Evolutionary conservation across 768 basidiomycete species (phyloP).

Genomic region (Pisolithus albus): DNA sequence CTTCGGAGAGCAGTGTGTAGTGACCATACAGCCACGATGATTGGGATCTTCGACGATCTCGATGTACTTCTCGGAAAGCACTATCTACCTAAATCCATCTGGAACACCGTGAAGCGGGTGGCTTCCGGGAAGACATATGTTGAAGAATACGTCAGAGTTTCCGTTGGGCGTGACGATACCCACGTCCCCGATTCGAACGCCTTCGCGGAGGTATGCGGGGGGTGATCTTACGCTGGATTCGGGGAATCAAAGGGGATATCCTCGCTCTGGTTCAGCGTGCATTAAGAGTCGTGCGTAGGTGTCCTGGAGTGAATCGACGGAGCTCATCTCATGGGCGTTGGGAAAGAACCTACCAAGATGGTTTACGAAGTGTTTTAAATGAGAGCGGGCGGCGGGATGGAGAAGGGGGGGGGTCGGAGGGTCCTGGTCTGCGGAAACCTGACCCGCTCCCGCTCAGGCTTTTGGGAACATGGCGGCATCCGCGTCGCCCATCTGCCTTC

Average conservation of each 20-base stretch:
- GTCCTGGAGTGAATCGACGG: not conserved
- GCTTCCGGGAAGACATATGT: constrained; percentile 21
- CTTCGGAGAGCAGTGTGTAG: not conserved
- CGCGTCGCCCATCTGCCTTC: too few relatives aligned
- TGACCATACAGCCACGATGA: not conserved
- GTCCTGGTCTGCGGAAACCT: too few relatives aligned
- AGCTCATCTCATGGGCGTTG: too few relatives aligned
- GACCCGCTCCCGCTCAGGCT: too few relatives aligned
- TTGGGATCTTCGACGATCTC: not conserved
- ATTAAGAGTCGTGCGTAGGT: constrained; percentile 12
- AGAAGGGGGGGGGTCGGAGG: too few relatives aligned
- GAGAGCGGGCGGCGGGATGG: too few relatives aligned
- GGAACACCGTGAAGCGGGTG: constrained; percentile 26
- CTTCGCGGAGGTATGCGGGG: constrained; percentile 14
- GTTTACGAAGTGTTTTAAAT: too few relatives aligned
- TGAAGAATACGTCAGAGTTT: constrained; percentile 27
- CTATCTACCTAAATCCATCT: constrained; percentile 15
- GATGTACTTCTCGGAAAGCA: not conserved
- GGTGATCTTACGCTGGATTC: constrained; percentile 18
- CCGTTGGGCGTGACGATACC: constrained; percentile 22
- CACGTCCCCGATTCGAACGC: constrained; percentile 30
- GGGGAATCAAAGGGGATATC: constrained; percentile 27
- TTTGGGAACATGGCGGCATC: too few relatives aligned
- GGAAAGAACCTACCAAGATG: too few relatives aligned
- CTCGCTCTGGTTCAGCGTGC: constrained; percentile 10